Evolutionary conservation across 768 basidiomycete genomes (phyloP), one percentile per base, ranked within the genome.

Genomic region (Tricholomella constricta): DNA sequence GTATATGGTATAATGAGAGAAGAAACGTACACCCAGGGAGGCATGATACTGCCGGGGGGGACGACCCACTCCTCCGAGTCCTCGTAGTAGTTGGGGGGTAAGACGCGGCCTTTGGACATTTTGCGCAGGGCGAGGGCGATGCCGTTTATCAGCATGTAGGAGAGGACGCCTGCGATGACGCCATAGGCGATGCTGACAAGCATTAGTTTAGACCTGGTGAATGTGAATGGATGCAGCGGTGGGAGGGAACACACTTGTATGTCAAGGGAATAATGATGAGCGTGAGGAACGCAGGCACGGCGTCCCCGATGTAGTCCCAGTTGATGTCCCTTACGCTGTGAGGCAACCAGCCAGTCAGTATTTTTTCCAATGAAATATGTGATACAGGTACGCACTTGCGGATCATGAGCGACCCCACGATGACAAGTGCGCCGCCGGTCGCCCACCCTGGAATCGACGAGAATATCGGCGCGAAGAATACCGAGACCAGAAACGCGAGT

Each of bases 381-480:
- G 17, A 44, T 52, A n/a, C 10, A 19, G 53, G 11, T n/a, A 72
- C 79, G 19, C 55, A 84, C 83, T 91, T 92, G 64, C 88, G 81
- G 68, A 91, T 89, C 91, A 94, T 94, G 61, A 92, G 75, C 14
- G 86, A 88, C n/a, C 91, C 91, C 10, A 91, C 91, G 49, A 94
- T 86, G 37, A 90, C 82, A 31, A 94, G 74, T 1, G 91, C 90
- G 51, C 91, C 87, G 12, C 91, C 91, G 1, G 91, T 94, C 4
- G 91, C 91, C 89, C 90, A 94, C 0, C 85, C 61, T 0, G 91
- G 91, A 46, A 94, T 91, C 10, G 88, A 90, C 9, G 90, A 89
- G 58, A 94, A 92, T 61, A 94, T 86, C 6, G 91, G 91, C 15
- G 91, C 82, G 63, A 94, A 94, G 78, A 94, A 94, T 49, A 94